Base-by-base conservation (phyloP, 2,329 filamentous ascomycete genomes). In the Monilinia polystroma region DNA sequence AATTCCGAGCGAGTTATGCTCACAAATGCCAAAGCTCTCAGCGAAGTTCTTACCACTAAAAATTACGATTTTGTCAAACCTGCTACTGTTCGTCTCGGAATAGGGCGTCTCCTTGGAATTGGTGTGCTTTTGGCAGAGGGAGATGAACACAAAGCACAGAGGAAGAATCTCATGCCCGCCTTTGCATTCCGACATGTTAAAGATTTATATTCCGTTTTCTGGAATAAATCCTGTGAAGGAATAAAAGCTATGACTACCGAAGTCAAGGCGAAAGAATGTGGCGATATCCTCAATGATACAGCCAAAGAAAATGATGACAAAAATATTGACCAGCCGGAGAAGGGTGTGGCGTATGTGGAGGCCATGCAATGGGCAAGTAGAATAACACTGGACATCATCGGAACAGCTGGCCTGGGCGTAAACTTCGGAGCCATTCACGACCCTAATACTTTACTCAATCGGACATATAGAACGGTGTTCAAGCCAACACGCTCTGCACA, bases 121-220 rank as follows among this genome's bases (percentile, higher is more conserved):
- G 90, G 91, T 12, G 80, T 94, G 18, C 79, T 97, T 49, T 80
- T 97, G 14, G 90, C 92, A 2, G 93, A 97, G 78, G 93, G 93
- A n/a, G 91, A 96, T 16, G 91, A 93, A 73, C 94, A 97, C 77
- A 95, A 90, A 79, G 80, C 85, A 73, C 90, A 93, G 79, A 85
- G 93, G 57, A 93, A 90, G 76, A 87, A 89, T 67, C 84, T 96
- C 23, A 86, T 89, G 79, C 92, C 92, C 0, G 91, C 92, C 2
- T 97, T 97, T 77, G 84, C 87, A n/a, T 96, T 92, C 75, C 85
- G 92, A 29, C 91, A 96, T 73, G 82, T 96, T 76, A 96, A 95
- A 75, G 85, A 94, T 68, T 80, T 97, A 18, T 95, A 96, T 73
- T 89, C 92, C 0, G 80, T 90, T 7, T 96, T 97, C 77, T 97